phyloP scores from a whole-genome alignment of 164 flowering plant species.

The Vitis labrusca region DNA sequence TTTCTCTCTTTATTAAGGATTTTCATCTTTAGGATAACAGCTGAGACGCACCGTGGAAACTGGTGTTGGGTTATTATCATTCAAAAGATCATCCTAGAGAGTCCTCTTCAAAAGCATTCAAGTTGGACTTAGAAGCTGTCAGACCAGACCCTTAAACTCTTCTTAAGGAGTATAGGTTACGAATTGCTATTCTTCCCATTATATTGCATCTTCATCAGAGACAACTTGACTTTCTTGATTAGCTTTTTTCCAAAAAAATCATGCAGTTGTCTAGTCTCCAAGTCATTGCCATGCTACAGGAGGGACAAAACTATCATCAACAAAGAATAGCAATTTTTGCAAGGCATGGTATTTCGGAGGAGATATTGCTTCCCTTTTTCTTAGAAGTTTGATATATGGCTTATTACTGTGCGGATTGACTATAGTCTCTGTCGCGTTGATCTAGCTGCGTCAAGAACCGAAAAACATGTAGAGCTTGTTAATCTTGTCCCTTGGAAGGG shows the following conservation, averaged over 20 bases:
- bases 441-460: constrained; percentile 75
- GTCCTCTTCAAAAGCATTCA: constrained; percentile 77
- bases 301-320: constrained; percentile 29
- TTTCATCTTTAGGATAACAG: constrained; percentile 74
- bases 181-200: constrained; percentile 72
- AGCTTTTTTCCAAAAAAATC: constrained; percentile 48
- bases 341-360: constrained; percentile 46
- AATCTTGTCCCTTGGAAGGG: constrained; percentile 98
- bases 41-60: constrained; percentile 83
- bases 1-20: constrained; percentile 66
- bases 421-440: constrained; percentile 82
- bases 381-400: constrained; percentile 88
- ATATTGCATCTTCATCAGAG: constrained; percentile 89
- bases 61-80: constrained; percentile 81
- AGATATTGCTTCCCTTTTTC: constrained; percentile 97
- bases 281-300: constrained; percentile 31
- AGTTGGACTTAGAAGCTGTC: constrained; percentile 77
- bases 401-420: constrained; percentile 77
- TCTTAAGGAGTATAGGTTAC: constrained; percentile 91
- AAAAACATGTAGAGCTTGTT: constrained; percentile 90
- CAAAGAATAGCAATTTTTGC: constrained; percentile 24
- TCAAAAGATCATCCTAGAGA: constrained; percentile 85
- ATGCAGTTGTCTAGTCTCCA: constrained; percentile 36
- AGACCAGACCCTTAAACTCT: constrained; percentile 85
- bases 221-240: constrained; percentile 88